A percentile compares a stretch with the other conserved stretches of the same genome.
These are phyloP conservation scores for Elsinoe fawcettii DNA, from an alignment of 2,329 filamentous ascomycete species.

Conservation along the genomic window DNA sequence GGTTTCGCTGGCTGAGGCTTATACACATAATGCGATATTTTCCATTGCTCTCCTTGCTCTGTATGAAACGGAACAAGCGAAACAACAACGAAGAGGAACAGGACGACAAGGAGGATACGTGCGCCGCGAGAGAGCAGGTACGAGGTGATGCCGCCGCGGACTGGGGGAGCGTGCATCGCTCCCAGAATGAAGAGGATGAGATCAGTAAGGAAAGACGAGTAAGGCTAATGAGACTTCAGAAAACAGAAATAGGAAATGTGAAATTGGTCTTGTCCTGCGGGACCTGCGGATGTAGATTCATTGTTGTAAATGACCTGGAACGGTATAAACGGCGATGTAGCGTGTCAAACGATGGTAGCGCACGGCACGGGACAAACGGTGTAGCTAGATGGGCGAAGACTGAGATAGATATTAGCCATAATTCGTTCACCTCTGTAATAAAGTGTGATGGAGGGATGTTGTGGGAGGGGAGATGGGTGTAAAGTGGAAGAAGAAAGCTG, in stretches of 20 bases:
- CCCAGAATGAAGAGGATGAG: background rate
- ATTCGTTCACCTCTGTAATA: too few relatives aligned
- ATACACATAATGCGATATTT: constrained; percentile 9
- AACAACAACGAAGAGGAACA: background rate
- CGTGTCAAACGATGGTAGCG: background rate
- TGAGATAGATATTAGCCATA: background rate
- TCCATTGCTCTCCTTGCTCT: background rate
- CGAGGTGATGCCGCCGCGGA: background rate
- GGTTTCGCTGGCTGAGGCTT: constrained; percentile 2
- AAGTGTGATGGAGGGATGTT: too few relatives aligned
- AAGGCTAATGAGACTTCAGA: background rate
- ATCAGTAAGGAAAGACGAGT: background rate
- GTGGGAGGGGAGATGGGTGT: background rate
- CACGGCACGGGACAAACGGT: background rate
- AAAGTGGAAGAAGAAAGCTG: background rate
- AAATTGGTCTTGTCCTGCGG: background rate
- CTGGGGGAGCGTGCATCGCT: background rate
- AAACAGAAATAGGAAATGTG: background rate
- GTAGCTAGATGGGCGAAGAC: background rate
- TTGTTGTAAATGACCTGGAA: background rate
- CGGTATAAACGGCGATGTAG: constrained; percentile 1
- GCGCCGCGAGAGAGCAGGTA: background rate
- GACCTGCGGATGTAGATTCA: background rate
- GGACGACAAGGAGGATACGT: background rate
- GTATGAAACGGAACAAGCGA: constrained; percentile 2